Base-by-base conservation (phyloP, 2,329 filamentous ascomycete genomes). In the Pseudocercospora cruenta region DNA sequence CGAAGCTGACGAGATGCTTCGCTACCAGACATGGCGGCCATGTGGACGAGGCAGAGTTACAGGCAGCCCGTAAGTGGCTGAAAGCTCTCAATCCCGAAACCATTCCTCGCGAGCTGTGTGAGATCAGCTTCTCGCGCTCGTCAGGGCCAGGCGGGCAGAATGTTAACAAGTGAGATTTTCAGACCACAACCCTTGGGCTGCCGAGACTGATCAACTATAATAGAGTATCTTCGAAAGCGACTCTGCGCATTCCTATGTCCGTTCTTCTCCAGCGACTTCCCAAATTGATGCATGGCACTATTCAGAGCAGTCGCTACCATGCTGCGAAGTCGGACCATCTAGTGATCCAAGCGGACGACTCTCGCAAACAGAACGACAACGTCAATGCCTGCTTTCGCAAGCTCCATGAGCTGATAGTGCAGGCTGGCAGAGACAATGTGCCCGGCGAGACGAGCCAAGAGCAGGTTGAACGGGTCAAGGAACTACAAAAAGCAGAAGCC, bases 211-310 rank as follows among this genome's bases (percentile, higher is more conserved):
- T 28, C 7, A 2, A 16, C 16, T 12, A 2, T 33, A 10, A 63
- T 76, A 90, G 88, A 81, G 85, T 89, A 69, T 89, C 87, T 74
- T 88, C 88, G 39, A 90, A 90, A 80, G 87, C 87, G 64, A 89
- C 87, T n/a, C 76, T 90, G 36, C 85, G 83, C 70, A 78, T 90
- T 36, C 80, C 85, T 19, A 77, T 87, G 59, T 77, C 81, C 24
- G 75, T 80, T 7, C 80, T 90, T 47, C 76, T 88, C 12, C 81
- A 82, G 10, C 76, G 86, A 51, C 75, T 90, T 22, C 88, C 88
- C 51, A 77, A 75, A 21, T 71, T 86, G 9, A 78, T 90, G 8
- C 87, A 88, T 75, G 70, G 76, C 53, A 73, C 81, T 28, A 79
- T 90, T 62, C 80, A 80, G 53, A 70, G 78, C 19, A 88, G 84